Evolutionary conservation across 164 flowering plant species (phyloP).

Genomic region (Cinnamomum chago): DNA sequence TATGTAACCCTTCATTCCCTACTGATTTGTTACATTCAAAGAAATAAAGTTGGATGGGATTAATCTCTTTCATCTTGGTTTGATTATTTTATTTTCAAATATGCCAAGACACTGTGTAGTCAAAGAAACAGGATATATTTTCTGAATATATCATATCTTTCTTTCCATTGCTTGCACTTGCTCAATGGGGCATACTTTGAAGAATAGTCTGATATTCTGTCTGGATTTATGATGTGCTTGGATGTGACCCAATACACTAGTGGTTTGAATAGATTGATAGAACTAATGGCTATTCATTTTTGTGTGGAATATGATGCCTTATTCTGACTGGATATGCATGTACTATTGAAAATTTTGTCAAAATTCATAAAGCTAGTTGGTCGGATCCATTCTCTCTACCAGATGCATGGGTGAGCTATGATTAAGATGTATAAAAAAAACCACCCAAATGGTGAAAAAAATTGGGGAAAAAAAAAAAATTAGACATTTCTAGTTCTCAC

Average conservation of each 20-base stretch:
- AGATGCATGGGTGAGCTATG: too few relatives aligned
- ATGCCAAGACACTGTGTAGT: neutral
- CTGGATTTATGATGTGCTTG: neutral
- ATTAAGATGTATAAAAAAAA: too few relatives aligned
- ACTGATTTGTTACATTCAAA: neutral
- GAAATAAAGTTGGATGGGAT: neutral
- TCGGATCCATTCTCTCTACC: too few relatives aligned
- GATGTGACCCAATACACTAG: neutral
- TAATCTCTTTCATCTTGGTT: neutral
- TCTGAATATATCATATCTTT: neutral
- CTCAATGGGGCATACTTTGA: neutral
- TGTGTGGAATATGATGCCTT: neutral
- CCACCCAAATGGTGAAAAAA: too few relatives aligned
- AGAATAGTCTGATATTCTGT: neutral
- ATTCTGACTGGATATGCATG: too few relatives aligned
- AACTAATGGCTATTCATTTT: neutral
- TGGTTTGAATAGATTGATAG: neutral
- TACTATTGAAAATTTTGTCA: too few relatives aligned
- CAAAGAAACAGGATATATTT: neutral
- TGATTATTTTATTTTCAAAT: neutral
- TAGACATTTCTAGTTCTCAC: too few relatives aligned
- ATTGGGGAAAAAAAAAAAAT: too few relatives aligned
- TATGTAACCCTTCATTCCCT: neutral
- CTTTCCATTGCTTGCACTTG: neutral
- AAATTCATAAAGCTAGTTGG: too few relatives aligned